These are phyloP conservation scores for Colletotrichum musae DNA, from an alignment of 2,329 filamentous ascomycete species.

Conservation along the genomic window DNA sequence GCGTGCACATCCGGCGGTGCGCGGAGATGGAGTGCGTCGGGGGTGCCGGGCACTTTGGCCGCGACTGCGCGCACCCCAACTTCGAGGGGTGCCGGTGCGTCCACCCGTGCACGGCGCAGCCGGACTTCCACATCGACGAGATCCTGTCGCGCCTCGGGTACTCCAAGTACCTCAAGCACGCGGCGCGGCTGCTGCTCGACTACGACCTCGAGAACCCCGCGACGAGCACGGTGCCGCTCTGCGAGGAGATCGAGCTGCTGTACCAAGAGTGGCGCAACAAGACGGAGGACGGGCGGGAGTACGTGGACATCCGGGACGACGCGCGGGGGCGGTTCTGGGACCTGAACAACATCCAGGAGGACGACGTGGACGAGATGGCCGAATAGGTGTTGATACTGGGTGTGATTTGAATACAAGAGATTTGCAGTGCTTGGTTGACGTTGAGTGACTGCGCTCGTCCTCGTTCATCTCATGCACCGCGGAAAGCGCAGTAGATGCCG, in stretches of 20 bases:
- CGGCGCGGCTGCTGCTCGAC: constrained; percentile 46
- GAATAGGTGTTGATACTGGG: not conserved
- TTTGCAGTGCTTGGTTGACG: too few relatives aligned
- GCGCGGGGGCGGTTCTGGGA: constrained; percentile 18
- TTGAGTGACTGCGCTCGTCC: not conserved
- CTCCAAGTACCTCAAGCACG: constrained; percentile 46
- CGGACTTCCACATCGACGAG: constrained; percentile 50
- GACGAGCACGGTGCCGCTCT: constrained; percentile 15
- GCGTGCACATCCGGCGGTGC: constrained; percentile 46
- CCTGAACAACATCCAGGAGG: constrained; percentile 18
- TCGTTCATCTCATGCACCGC: constrained; percentile 23
- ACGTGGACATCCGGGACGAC: constrained; percentile 50
- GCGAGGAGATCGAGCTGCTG: constrained; percentile 43
- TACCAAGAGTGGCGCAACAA: constrained; percentile 49
- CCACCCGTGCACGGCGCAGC: constrained; percentile 16
- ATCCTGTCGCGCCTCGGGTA: constrained; percentile 46
- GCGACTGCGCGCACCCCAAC: constrained; percentile 40
- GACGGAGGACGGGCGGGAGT: constrained; percentile 49
- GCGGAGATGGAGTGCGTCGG: constrained; percentile 19
- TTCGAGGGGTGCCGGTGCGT: constrained; percentile 40
- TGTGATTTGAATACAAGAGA: not conserved
- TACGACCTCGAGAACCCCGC: constrained; percentile 42
- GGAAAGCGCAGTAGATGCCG: constrained; percentile 16
- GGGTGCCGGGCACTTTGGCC: constrained; percentile 25
- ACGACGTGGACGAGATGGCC: not conserved